A percentile compares a stretch with the other conserved stretches of the same genome.
Evolutionary conservation across 2,329 filamentous ascomycete species (phyloP).

Genomic region (Diaporthe ilicicola): DNA sequence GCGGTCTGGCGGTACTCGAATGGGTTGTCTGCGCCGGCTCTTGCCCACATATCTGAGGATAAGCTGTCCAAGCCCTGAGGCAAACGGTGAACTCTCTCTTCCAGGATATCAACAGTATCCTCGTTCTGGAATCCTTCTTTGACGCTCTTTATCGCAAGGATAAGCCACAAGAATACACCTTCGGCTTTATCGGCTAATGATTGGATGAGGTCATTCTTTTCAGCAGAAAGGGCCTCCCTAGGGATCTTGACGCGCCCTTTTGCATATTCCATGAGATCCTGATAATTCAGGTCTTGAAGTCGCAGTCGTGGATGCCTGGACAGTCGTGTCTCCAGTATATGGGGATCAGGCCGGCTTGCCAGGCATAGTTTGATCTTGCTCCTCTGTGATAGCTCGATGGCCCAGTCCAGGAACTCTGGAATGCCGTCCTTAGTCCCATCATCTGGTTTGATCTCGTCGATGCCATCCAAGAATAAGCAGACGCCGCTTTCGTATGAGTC

Average conservation of each 20-base stretch:
- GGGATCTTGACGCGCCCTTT: not conserved
- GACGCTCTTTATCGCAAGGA: constrained; percentile 2
- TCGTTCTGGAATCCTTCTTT: not conserved
- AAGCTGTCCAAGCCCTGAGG: not conserved
- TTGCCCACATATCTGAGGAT: constrained; percentile 8
- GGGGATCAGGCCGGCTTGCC: constrained; percentile 18
- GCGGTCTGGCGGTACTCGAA: not conserved
- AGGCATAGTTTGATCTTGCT: constrained; percentile 14
- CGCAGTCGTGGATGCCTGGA: not conserved
- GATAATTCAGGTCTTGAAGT: constrained; percentile 12
- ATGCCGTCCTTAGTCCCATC: not conserved
- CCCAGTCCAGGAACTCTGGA: constrained; percentile 1
- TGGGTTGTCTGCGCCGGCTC: not conserved
- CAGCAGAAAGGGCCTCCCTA: not conserved
- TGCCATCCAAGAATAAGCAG: constrained; percentile 36
- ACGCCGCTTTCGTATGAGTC: not conserved
- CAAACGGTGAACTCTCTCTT: not conserved
- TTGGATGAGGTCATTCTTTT: not conserved
- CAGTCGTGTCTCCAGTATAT: not conserved
- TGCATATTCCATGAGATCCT: not conserved
- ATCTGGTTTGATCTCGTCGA: constrained; percentile 9
- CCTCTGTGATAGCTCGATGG: not conserved
- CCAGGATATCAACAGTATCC: fast-evolving
- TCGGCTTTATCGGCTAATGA: not conserved
- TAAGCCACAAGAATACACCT: constrained; percentile 15